Evolutionary conservation across 768 basidiomycete genomes (phyloP).

Genomic region (Mrakia hoshinonis): DNA sequence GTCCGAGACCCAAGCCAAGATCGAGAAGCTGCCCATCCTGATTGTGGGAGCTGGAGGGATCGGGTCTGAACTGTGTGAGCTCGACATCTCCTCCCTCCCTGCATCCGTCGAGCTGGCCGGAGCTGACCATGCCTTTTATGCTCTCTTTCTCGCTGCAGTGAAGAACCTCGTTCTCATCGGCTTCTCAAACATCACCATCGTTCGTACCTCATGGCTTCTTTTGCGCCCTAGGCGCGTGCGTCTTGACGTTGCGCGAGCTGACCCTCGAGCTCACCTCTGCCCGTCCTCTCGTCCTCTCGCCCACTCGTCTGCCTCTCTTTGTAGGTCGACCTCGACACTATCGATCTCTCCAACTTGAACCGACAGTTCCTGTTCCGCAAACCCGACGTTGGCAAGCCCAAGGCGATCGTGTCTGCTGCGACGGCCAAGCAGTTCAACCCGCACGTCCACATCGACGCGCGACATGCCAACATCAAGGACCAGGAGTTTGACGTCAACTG

Average conservation of each 20-base stretch:
- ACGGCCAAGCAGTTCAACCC: conserved; percentile 60
- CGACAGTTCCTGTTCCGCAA: conserved; percentile 94
- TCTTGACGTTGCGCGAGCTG: not conserved
- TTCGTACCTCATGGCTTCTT: conserved; percentile 33
- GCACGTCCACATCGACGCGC: conserved; percentile 71
- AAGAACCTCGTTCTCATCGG: conserved; percentile 92
- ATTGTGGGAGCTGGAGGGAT: conserved; percentile 95
- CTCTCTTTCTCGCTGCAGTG: conserved; percentile 48
- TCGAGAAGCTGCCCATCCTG: conserved; percentile 47
- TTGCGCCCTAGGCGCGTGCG: too few relatives aligned
- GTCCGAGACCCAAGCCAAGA: conserved; percentile 16
- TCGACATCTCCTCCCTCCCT: not conserved
- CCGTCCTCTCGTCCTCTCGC: not conserved
- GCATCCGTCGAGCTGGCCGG: not conserved
- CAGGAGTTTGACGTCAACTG: conserved; percentile 77
- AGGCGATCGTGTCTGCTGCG: conserved; percentile 61
- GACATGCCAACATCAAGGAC: conserved; percentile 94
- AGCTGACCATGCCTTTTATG: not conserved
- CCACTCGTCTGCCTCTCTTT: not conserved
- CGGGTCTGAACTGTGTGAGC: conserved; percentile 85
- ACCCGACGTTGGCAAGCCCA: conserved; percentile 94
- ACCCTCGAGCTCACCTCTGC: conserved; percentile 11
- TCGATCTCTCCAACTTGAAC: conserved; percentile 95
- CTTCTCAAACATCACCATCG: conserved; percentile 79
- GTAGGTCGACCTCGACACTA: conserved; percentile 85